A percentile compares a stretch with the other conserved stretches of the same genome.
Conservation (phyloP, 2,329 filamentous ascomycete genomes). For the Talaromyces funiculosus region DNA sequence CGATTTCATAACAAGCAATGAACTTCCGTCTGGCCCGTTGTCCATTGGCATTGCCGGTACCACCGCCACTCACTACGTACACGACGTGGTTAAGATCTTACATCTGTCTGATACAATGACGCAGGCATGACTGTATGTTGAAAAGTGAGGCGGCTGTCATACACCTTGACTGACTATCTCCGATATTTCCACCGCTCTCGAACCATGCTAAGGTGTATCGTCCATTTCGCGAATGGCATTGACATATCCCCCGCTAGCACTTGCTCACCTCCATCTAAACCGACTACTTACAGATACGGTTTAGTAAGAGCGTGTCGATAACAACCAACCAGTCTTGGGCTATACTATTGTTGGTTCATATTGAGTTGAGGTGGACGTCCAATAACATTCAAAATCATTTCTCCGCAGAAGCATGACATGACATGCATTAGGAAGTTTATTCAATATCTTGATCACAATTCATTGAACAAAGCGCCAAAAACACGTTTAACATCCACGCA, state of each 20-base stretch:
- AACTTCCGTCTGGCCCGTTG: not conserved
- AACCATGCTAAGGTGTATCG: not conserved
- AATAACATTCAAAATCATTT: not conserved
- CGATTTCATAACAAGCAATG: not conserved
- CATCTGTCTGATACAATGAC: not conserved
- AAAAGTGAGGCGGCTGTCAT: conserved; percentile 8
- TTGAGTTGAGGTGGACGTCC: not conserved
- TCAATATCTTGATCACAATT: not conserved
- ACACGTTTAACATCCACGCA: not conserved
- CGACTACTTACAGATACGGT: not conserved
- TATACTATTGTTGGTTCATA: not conserved
- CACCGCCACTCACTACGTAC: not conserved
- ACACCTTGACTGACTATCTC: not conserved
- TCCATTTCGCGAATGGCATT: not conserved
- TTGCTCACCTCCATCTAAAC: not conserved
- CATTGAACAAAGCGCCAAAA: not conserved
- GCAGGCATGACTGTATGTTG: not conserved
- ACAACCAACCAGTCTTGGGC: not conserved
- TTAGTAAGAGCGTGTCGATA: not conserved
- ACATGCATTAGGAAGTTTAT: not conserved
- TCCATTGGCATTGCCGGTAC: not conserved
- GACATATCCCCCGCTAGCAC: not conserved
- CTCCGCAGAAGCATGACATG: not conserved
- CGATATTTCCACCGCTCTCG: not conserved
- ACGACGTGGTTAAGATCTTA: not conserved